Conservation (phyloP, 176 grass and related monocot species). For the Musa beccarii region DNA sequence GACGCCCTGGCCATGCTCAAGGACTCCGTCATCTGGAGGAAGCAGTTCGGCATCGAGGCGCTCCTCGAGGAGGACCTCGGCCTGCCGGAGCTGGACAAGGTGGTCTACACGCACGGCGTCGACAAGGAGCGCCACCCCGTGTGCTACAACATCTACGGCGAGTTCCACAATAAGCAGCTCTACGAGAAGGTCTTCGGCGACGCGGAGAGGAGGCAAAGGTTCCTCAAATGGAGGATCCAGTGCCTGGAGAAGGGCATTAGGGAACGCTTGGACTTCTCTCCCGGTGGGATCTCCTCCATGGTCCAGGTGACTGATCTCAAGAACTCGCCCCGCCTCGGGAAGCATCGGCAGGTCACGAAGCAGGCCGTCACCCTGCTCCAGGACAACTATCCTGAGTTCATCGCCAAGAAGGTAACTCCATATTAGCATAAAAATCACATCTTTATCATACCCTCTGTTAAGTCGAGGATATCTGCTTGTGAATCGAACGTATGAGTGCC, state of each 20-base stretch:
- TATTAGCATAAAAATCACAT: no score
- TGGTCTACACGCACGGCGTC: conserved; percentile 65
- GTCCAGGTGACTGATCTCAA: conserved; percentile 94
- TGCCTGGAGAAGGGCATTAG: conserved; percentile 80
- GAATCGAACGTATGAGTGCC: not conserved
- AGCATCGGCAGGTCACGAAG: conserved; percentile 76
- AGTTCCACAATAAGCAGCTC: conserved; percentile 96
- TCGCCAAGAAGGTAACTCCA: conserved; percentile 77
- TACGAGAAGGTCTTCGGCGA: conserved; percentile 93
- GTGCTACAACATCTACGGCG: conserved; percentile 89
- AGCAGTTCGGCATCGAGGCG: conserved; percentile 75
- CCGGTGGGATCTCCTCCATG: conserved; percentile 73
- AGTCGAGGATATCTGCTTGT: not conserved
- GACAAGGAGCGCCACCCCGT: conserved; percentile 79
- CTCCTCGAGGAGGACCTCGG: conserved; percentile 66
- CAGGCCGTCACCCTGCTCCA: conserved; percentile 81
- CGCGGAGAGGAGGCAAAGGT: conserved; percentile 81
- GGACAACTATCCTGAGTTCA: conserved; percentile 98
- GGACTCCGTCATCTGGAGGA: conserved; percentile 75
- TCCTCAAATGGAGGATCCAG: conserved; percentile 99
- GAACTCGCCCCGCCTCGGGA: conserved; percentile 88
- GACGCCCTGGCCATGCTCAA: conserved; percentile 78
- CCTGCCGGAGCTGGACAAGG: conserved; percentile 61
- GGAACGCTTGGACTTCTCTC: conserved; percentile 64
- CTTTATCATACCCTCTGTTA: no score